phyloP scores from a whole-genome alignment of 441 rosid genomes.

The Erodium texanum region DNA sequence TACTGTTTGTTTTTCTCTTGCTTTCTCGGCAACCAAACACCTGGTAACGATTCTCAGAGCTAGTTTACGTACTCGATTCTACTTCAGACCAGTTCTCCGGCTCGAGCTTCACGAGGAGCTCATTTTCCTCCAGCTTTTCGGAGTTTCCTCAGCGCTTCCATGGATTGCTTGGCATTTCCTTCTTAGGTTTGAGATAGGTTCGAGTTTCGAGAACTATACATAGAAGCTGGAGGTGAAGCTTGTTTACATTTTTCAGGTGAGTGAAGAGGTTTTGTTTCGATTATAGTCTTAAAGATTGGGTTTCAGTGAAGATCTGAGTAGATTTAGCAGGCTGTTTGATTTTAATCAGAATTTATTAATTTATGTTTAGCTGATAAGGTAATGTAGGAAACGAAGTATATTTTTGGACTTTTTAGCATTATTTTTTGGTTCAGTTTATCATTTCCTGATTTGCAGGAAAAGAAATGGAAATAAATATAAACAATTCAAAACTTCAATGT shows the following conservation, averaged over 20 bases:
- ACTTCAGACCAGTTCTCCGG: not conserved
- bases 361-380: conserved; percentile 15
- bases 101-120: not conserved
- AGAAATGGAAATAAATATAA: not conserved
- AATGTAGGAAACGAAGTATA: conserved; percentile 10
- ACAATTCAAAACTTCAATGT: not conserved
- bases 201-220: not conserved
- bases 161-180: not conserved
- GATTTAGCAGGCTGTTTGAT: conserved; percentile 19
- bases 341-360: not conserved
- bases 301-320: conserved; percentile 30
- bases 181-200: not conserved
- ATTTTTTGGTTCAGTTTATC: not conserved
- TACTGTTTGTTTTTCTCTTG: conserved; percentile 8
- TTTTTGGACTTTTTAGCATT: not conserved
- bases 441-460: not conserved
- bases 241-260: not conserved
- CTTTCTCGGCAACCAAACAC: conserved; percentile 31
- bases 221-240: conserved; percentile 1
- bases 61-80: not conserved
- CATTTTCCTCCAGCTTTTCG: not conserved
- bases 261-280: conserved; percentile 1
- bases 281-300: not conserved
- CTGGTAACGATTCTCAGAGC: not conserved
- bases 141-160: conserved; percentile 4